Conservation (phyloP, 73 alveolate species). For the Paramecium caudatum region DNA sequence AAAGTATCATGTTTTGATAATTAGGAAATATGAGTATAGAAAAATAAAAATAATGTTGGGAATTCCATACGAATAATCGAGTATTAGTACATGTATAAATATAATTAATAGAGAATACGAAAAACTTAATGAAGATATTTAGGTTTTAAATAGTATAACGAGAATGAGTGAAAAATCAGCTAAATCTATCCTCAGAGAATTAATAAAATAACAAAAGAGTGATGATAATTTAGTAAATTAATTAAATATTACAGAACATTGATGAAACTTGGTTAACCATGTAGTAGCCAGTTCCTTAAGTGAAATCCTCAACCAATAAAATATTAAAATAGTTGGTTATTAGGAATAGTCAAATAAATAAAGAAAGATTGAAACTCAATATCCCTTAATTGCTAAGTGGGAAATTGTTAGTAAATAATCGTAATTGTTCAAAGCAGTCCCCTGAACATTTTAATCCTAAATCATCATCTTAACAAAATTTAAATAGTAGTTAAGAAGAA, state of each 20-base stretch:
- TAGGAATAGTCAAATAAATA: constrained; percentile 13
- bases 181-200: not conserved
- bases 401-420: not conserved
- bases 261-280: constrained; percentile 33
- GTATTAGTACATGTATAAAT: constrained; percentile 24
- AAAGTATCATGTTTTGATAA: not conserved
- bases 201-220: constrained; percentile 1
- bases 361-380: not conserved
- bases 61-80: constrained; percentile 35
- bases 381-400: constrained; percentile 1
- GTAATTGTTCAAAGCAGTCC: not conserved
- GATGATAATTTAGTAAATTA: not conserved
- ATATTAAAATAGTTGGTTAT: constrained; percentile 21
- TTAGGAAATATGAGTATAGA: constrained; percentile 30
- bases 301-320: not conserved
- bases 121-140: constrained; percentile 21
- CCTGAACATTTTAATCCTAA: constrained; percentile 30
- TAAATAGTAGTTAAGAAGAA: constrained; percentile 33
- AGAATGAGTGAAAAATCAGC: constrained; percentile 25
- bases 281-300: not conserved
- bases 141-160: constrained; percentile 10
- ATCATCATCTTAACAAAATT: constrained; percentile 9
- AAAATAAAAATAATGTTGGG: not conserved
- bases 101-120: constrained; percentile 12
- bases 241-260: not conserved